Base-by-base conservation (phyloP, 495 filamentous ascomycete species). In the Penicillium simplicissimum region DNA sequence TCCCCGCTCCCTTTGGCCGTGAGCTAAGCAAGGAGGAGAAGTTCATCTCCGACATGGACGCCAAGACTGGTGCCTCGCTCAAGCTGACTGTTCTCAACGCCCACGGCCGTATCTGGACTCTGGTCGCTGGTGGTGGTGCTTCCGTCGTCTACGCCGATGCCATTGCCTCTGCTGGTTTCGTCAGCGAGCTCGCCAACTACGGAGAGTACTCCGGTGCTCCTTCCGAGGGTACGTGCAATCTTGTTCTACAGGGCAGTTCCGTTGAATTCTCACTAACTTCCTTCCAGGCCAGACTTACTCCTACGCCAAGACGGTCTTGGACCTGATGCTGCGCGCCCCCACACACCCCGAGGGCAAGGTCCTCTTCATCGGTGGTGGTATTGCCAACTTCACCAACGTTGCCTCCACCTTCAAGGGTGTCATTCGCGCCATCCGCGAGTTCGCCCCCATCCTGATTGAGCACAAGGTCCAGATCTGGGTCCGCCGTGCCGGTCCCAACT, bases 401-500 rank as follows among this genome's bases (percentile, higher is more conserved):
- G 95, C 96, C 53, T 92, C 88, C 65, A 99, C 95, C 52, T 99
- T 99, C 89, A 99, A 99, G 84, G 95, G 95, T 82, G 93, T 99
- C 74, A 99, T 99, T 79, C 90, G 92, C 60, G 95, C 95, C 38
- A 88, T 99, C 59, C 89, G 96, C 58, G 95, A 98, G 79, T 92
- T 95, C 61, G 86, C 92, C 55, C 87, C 88, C 52, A 79, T 87
- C 37, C 85, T 99, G 59, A 87, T 87, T 75, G 96, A 98, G 85
- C 95, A 99, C 88, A 96, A 96, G 70, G 92, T 95, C 60, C 90
- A 96, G 78, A 97, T 99, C 84, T 99, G 96, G 96, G 92, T 99
- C 69, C 92, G 95, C 71, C 95, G 95, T 84, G 95, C 95, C 51
- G 95, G 95, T 61, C 95, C 95, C 78, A 99, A 99, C 84, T 99